Percentiles rank a stretch among this genome's conserved stretches.
phyloP scores from a whole-genome alignment of 306 rosid genomes.

The Ormosia emarginata region DNA sequence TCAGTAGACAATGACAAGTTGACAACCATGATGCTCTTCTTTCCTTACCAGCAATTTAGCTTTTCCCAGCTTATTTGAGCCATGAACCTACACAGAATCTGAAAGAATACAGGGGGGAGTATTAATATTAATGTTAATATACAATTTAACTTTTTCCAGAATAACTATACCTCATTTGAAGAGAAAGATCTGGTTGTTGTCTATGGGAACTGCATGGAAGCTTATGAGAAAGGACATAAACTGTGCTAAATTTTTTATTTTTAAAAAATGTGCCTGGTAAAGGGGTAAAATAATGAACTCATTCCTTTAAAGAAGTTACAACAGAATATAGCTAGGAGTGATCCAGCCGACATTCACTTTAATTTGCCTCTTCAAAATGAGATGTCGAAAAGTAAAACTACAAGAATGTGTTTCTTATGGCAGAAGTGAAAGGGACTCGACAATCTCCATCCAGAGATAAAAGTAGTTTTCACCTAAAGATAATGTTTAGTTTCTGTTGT shows the following conservation, averaged over 20 bases:
- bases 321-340: not conserved
- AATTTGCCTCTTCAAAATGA: not conserved
- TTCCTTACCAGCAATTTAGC: not conserved
- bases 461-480: constrained; percentile 24
- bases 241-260: not conserved
- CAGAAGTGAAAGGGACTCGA: constrained; percentile 27
- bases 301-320: not conserved
- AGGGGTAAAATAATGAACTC: not conserved
- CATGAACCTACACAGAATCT: not conserved
- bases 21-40: constrained; percentile 16
- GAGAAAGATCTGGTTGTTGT: not conserved
- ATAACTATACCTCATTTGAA: not conserved
- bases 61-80: not conserved
- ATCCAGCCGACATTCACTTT: not conserved
- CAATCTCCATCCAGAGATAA: constrained; percentile 6
- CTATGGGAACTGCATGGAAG: not conserved
- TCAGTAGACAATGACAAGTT: constrained; percentile 26
- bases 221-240: not conserved
- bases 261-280: not conserved
- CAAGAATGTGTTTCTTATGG: constrained; percentile 20
- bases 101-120: not conserved
- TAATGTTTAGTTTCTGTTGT: not conserved
- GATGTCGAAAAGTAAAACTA: not conserved
- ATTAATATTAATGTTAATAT: too few relatives aligned
- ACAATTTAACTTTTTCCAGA: not conserved